Base-by-base conservation (phyloP, 2,329 filamentous ascomycete genomes). In the Microdochium paspali region DNA sequence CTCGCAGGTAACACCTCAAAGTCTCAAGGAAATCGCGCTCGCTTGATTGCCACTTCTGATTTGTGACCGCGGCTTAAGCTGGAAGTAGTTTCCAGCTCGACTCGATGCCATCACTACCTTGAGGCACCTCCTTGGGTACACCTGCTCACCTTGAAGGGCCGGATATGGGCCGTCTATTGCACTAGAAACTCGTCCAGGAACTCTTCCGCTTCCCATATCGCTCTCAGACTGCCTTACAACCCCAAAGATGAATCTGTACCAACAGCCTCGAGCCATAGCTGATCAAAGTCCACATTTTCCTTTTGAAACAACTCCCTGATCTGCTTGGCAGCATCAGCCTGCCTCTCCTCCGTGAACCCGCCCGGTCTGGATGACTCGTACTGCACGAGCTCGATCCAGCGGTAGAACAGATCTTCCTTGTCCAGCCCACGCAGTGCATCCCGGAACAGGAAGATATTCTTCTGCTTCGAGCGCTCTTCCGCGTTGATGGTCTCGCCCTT, bases 321-420 rank as follows among this genome's bases (percentile, higher is more conserved):
- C 66, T 90, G 83, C 53, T 79, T 69, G 49, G 88, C 87, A 1
- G 86, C 84, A 40, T 73, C 77, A 48, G 79, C 72, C 66, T 95
- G 89, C 58, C 81, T 77, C 60, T 90, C 85, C 0, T 74, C 69
- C 1, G 84, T 86, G 60, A 95, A 94, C 0, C 87, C 87, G 18
- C 84, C 87, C 0, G 89, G 86, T 54, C 79, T 77, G 30, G 82
- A 84, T 39, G 87, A 84, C 67, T 95, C 90, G 58, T 82, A 94
- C 67, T 96, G 90, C 45, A 96, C 82, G 60, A 94, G 77, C 69
- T 96, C 90, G 44, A 95, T 87, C 89, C 90, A 95, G 47, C 85
- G 80, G 69, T 87, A 95, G 69, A 96, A 96, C 46, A 96, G 65
- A 53, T 85, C 82, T 64, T 95, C 90, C 66, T 95, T 95, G 40